A percentile compares a stretch with the other conserved stretches of the same genome.
phyloP scores from a whole-genome alignment of 2,329 filamentous ascomycete genomes.

The Chrysosporium queenslandicum region DNA sequence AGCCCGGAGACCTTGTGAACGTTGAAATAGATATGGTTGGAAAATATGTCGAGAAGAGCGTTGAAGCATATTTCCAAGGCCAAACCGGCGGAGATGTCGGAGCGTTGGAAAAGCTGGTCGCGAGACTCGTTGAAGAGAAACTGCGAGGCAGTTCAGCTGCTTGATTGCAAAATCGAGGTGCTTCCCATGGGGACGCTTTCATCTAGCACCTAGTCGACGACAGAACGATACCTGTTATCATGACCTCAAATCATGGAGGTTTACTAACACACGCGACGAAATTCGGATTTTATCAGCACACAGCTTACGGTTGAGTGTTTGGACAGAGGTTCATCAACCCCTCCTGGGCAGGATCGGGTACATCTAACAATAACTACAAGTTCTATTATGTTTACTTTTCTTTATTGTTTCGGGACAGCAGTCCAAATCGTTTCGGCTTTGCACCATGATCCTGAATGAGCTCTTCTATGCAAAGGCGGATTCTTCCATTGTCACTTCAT shows the following conservation, averaged over 20 bases:
- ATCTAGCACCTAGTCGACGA: no score
- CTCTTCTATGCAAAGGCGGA: no score
- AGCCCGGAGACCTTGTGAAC: slow-evolving; percentile 71
- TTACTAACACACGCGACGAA: neutral
- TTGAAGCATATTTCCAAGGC: slow-evolving; percentile 61
- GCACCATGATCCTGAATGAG: no score
- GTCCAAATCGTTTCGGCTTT: no score
- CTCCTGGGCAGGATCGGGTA: no score
- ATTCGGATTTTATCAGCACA: neutral
- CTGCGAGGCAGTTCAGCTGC: slow-evolving; percentile 31
- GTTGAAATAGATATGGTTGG: slow-evolving; percentile 84
- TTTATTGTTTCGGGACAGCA: no score
- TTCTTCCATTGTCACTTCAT: no score
- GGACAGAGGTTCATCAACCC: no score
- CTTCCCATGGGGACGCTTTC: neutral
- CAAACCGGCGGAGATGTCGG: slow-evolving; percentile 29
- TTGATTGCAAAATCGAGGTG: neutral
- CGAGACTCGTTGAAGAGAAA: slow-evolving; percentile 63
- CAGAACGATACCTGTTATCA: no score
- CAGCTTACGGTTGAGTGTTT: neutral
- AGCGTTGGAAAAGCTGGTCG: slow-evolving; percentile 61
- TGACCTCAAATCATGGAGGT: neutral
- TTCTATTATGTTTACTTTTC: no score
- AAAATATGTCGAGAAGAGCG: slow-evolving; percentile 61
- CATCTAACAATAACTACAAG: no score